Conservation (phyloP, 1,284 basidiomycete species). For the Somion occarium region DNA sequence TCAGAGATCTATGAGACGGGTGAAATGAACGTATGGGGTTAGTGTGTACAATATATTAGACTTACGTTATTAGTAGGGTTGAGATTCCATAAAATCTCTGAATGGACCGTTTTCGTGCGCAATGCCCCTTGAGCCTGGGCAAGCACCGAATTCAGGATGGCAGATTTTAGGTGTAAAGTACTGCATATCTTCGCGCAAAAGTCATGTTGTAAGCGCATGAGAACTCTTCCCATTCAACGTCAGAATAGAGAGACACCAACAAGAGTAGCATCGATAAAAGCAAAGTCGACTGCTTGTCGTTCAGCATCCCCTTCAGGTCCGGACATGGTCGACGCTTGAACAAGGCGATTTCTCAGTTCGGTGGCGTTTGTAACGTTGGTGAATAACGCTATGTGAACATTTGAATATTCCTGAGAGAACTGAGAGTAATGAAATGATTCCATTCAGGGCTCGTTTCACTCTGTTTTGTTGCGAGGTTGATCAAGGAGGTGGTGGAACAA, state of each 20-base stretch:
- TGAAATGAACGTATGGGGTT: background rate
- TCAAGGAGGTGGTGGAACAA: too few relatives aligned
- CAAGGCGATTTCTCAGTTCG: constrained; percentile 58
- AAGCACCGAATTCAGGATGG: constrained; percentile 75
- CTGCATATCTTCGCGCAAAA: constrained; percentile 59
- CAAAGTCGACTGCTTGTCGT: constrained; percentile 76
- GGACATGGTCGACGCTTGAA: constrained; percentile 57
- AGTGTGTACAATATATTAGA: constrained; percentile 4
- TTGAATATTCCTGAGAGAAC: constrained; percentile 37
- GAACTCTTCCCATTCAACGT: background rate
- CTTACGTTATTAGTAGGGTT: constrained; percentile 82
- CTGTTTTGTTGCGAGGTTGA: background rate
- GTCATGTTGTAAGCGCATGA: background rate
- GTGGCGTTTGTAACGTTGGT: constrained; percentile 60
- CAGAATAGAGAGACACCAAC: constrained; percentile 30
- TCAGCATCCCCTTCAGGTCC: constrained; percentile 64
- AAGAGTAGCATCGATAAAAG: constrained; percentile 79
- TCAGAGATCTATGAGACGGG: constrained; percentile 71
- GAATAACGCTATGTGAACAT: constrained; percentile 67
- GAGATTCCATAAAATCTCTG: constrained; percentile 80
- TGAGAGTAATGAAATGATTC: constrained; percentile 52
- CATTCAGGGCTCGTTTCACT: constrained; percentile 30
- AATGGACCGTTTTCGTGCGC: constrained; percentile 78
- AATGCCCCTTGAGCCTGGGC: constrained; percentile 54
- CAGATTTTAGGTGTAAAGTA: constrained; percentile 72